Evolutionary conservation across 768 basidiomycete species (phyloP).

Genomic region (Pleurotus tuoliensis): DNA sequence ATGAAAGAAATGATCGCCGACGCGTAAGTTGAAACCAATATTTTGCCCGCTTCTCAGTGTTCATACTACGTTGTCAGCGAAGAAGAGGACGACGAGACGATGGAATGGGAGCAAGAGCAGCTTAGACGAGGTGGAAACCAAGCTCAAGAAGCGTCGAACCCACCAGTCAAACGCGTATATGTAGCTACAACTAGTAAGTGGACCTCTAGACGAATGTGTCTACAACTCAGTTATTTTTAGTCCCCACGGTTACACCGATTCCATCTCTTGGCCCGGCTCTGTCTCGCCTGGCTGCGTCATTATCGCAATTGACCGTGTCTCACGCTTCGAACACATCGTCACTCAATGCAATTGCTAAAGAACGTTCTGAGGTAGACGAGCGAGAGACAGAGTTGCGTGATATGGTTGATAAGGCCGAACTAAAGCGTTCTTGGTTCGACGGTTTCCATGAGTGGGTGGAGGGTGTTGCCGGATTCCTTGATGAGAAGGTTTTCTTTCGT

Average conservation of each 20-base stretch:
- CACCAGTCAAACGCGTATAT: slow-evolving; percentile 54
- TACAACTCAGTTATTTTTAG: slow-evolving; percentile 31
- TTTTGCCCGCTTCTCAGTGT: background rate
- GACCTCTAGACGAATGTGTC: background rate
- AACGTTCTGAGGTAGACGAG: slow-evolving; percentile 58
- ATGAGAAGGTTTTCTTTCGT: slow-evolving; percentile 64
- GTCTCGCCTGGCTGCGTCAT: slow-evolving; percentile 53
- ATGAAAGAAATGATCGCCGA: slow-evolving; percentile 84
- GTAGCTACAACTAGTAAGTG: slow-evolving; percentile 67
- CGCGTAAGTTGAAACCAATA: slow-evolving; percentile 47
- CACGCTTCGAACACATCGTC: slow-evolving; percentile 60
- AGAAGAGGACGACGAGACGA: slow-evolving; percentile 80
- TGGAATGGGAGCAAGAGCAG: slow-evolving; percentile 85
- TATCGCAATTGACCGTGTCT: slow-evolving; percentile 60
- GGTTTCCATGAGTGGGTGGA: slow-evolving; percentile 81
- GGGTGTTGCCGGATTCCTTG: slow-evolving; percentile 78
- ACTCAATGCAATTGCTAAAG: slow-evolving; percentile 53
- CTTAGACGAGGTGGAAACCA: slow-evolving; percentile 68
- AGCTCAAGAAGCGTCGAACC: slow-evolving; percentile 29
- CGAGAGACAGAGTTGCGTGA: slow-evolving; percentile 73
- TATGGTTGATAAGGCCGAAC: slow-evolving; percentile 71
- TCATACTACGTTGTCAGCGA: slow-evolving; percentile 36
- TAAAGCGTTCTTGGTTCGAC: slow-evolving; percentile 77
- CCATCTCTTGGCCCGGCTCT: slow-evolving; percentile 64
- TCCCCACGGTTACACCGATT: slow-evolving; percentile 60